Conservation (phyloP, 805 yeast species). For the Schizosaccharomyces osmophilus region DNA sequence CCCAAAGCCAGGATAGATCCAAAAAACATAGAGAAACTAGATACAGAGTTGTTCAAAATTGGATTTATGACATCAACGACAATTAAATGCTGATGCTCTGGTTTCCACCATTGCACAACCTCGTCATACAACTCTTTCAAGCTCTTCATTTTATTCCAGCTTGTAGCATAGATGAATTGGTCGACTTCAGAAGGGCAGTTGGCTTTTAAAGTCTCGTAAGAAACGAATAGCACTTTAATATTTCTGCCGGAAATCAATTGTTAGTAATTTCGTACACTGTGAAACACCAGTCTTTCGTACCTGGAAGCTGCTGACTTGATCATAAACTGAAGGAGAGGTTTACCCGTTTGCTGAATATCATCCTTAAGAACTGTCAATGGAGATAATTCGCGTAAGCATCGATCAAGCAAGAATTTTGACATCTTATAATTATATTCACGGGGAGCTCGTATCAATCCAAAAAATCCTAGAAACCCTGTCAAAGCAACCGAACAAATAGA, state of each 20-base stretch:
- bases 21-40: neutral
- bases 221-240: neutral
- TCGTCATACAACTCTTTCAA: neutral
- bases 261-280: no score
- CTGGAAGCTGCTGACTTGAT: neutral
- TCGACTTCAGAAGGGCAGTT: neutral
- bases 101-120: neutral
- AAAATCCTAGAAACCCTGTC: no score
- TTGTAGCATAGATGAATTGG: neutral
- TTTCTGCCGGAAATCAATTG: neutral
- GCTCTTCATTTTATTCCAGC: neutral
- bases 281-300: neutral
- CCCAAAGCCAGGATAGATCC: neutral
- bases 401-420: neutral
- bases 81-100: neutral
- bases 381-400: neutral
- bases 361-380: neutral
- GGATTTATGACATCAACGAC: neutral
- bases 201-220: neutral
- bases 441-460: no score
- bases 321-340: neutral
- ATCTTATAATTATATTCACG: neutral
- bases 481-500: no score
- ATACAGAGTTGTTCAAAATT: neutral
- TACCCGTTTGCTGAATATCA: neutral